Evolutionary conservation across 1,139 yeast genomes (phyloP), one percentile per base, ranked within the genome.

Genomic region (Yamadazyma friedrichii): DNA sequence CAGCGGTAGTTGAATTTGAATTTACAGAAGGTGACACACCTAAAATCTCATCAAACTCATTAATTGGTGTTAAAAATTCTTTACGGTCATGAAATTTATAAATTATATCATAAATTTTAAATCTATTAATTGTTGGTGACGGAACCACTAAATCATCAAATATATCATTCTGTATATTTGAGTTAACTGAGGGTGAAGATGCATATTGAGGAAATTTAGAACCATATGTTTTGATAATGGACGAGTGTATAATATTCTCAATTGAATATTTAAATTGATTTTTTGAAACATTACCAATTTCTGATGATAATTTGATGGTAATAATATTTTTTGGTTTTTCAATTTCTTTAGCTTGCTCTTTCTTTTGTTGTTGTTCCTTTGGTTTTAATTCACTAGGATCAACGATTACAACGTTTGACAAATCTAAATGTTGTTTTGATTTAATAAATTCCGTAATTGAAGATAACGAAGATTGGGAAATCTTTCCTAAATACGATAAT

Each of bases 401-500:
- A 10, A 78, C 74, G 43, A 80, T 51, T 45, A 78, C 76, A 50
- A 91, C 81, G 60, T 85, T 80, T 33, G 88, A 77, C 44, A 93
- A 72, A 59, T 93, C 98, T 49, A 91, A 70, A 53, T 82, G 86
- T 49, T 80, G 75, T 49, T 77, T 76, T 39, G 74, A 65, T 43
- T 76, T 69, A 51, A 91, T 65, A 56, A 70, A 82, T 33, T 76
- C 65, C 9, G 87, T 70, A 42, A 91, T 70, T 17, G 65, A 59
- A 15, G 63, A 59, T 24, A 83, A 79, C 8, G 50, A 32, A 22
- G 38, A 41, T 38, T 67, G 55, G 12, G 85, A 62, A 44, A 91
- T 86, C 47, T 76, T 62, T 22, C 98, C 97, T 43, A 91, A 61
- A 58, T 79, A 82, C 1, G 95, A 94, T 51, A 91, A 74, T 1